These are phyloP conservation scores for Gamarada debralockiae DNA, from an alignment of 495 filamentous ascomycete genomes.

Conservation along the genomic window DNA sequence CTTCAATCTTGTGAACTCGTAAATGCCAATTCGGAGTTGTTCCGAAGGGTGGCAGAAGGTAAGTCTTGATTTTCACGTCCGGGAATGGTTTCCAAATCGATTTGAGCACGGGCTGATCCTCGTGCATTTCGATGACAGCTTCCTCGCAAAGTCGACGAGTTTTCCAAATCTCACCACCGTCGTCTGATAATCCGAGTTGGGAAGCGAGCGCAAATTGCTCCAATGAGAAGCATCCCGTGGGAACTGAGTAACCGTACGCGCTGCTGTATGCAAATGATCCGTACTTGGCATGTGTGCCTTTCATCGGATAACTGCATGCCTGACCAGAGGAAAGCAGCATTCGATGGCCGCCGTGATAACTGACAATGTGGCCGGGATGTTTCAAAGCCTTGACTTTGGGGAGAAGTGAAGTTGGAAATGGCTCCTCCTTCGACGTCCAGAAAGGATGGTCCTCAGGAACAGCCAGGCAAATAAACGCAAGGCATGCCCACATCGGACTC, in stretches of 20 bases:
- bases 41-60: constrained; percentile 54
- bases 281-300: constrained; percentile 78
- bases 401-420: constrained; percentile 51
- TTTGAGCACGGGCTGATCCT: constrained; percentile 52
- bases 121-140: constrained; percentile 44
- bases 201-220: constrained; percentile 73
- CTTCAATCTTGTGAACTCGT: constrained; percentile 55
- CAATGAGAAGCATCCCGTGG: constrained; percentile 68
- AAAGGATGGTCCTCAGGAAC: constrained; percentile 67
- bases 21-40: constrained; percentile 63
- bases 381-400: constrained; percentile 51
- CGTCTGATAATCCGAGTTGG: constrained; percentile 71
- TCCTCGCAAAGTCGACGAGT: constrained; percentile 46
- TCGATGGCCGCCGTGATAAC: constrained; percentile 32
- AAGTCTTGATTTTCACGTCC: constrained; percentile 61
- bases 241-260: constrained; percentile 72
- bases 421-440: constrained; percentile 63
- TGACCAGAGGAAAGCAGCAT: constrained; percentile 73
- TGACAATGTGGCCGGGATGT: constrained; percentile 68
- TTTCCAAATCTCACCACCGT: constrained; percentile 77
- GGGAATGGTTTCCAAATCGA: constrained; percentile 64
- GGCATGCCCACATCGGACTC: constrained; percentile 70
- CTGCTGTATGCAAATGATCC: constrained; percentile 74
- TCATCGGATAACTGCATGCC: constrained; percentile 74
- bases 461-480: constrained; percentile 70